Percentiles rank a stretch among this genome's conserved stretches.
These are phyloP conservation scores for Phragmites australis DNA, from an alignment of 176 grass and related monocot genomes.

Conservation along the genomic window DNA sequence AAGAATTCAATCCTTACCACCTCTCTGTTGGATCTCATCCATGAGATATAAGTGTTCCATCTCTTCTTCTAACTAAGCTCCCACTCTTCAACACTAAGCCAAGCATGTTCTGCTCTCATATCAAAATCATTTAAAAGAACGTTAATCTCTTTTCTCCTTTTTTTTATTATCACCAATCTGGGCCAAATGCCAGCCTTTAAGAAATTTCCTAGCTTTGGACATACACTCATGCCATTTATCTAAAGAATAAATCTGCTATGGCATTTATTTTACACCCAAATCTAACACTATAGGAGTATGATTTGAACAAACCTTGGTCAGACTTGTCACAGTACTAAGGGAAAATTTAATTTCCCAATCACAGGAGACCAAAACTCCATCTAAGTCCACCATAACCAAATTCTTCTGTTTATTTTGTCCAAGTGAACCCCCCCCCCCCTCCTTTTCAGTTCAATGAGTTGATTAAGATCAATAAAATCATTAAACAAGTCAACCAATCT, in stretches of 20 bases:
- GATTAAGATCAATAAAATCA: too few relatives aligned
- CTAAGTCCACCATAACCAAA: not conserved
- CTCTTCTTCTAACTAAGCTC: not conserved
- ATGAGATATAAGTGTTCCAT: not conserved
- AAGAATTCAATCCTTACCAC: not conserved
- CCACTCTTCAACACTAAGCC: not conserved
- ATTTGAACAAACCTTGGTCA: not conserved
- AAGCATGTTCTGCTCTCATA: not conserved
- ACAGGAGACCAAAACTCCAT: not conserved
- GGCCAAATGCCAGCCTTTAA: too few relatives aligned
- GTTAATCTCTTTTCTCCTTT: too few relatives aligned
- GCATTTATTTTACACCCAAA: too few relatives aligned
- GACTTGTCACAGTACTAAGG: not conserved
- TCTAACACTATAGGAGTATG: too few relatives aligned
- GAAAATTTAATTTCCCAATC: not conserved
- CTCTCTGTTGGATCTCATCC: not conserved
- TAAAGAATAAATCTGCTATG: too few relatives aligned
- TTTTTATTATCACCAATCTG: too few relatives aligned
- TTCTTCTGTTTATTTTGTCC: not conserved
- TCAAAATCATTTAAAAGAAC: too few relatives aligned
- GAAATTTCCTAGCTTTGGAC: too few relatives aligned
- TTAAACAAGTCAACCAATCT: too few relatives aligned
- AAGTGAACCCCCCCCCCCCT: not conserved
- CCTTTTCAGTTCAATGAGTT: not conserved
- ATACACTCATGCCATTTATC: too few relatives aligned